A percentile compares a stretch with the other conserved stretches of the same genome.
These are phyloP conservation scores for Phaffia rhodozyma DNA, from an alignment of 1,284 basidiomycete genomes.

Conservation along the genomic window DNA sequence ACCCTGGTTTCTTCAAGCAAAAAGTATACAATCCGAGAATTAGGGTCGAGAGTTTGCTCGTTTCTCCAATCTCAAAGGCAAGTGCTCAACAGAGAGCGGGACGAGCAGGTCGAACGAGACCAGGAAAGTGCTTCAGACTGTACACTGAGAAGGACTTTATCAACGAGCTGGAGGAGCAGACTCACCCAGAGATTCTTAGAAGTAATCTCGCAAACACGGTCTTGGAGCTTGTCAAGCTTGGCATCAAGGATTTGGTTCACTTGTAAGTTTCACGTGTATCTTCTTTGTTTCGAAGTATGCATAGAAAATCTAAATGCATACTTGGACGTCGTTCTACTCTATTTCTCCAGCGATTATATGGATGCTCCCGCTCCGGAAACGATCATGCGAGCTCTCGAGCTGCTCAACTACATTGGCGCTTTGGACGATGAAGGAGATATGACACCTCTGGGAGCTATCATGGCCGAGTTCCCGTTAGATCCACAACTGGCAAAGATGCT, in stretches of 20 bases:
- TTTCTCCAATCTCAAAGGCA: conserved; percentile 92
- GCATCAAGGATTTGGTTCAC: conserved; percentile 78
- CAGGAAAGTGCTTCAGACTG: conserved; percentile 92
- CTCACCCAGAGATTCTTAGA: conserved; percentile 87
- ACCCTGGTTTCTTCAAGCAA: conserved; percentile 94
- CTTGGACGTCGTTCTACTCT: background rate
- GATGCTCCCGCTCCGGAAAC: conserved; percentile 95
- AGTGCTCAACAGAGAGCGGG: conserved; percentile 93
- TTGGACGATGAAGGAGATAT: conserved; percentile 90
- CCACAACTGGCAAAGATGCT: conserved; percentile 95
- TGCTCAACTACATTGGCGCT: conserved; percentile 84
- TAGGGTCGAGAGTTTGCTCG: conserved; percentile 85
- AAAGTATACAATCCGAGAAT: conserved; percentile 96
- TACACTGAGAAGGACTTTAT: conserved; percentile 98
- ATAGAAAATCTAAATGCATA: background rate
- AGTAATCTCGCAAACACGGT: conserved; percentile 91
- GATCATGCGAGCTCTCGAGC: conserved; percentile 90
- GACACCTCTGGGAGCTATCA: conserved; percentile 73
- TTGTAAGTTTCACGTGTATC: conserved; percentile 39
- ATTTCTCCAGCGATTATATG: conserved; percentile 17
- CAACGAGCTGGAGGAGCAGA: conserved; percentile 87
- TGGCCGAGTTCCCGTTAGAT: conserved; percentile 97
- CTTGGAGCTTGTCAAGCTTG: conserved; percentile 85
- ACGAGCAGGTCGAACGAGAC: conserved; percentile 86
- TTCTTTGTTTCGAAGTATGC: background rate